Evolutionary conservation across 208 protist genomes (phyloP), one percentile per base, ranked within the genome.

Genomic region (Crithidia fasciculata): DNA sequence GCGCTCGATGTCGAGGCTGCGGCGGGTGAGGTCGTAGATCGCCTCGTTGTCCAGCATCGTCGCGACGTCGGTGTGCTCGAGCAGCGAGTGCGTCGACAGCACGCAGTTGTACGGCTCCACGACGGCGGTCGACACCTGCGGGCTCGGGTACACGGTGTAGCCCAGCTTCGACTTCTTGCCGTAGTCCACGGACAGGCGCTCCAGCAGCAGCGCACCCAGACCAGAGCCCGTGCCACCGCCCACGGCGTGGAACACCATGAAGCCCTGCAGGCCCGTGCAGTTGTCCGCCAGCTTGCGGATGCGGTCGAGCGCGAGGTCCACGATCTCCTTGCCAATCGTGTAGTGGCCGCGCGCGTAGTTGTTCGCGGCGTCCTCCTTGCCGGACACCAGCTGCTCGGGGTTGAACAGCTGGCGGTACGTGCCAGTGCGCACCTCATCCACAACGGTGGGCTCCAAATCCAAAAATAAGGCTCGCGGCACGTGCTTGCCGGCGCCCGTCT

Each of bases 301-400:
- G 61, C 89, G 79, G 77, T 99, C 98, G 47, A 99, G 87, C 45
- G 83, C 83, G 44, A 89, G 81, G 76, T 99, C 98, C 37, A 99
- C 80, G 69, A 99, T 90, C 85, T 99, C 98, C 85, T 99, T 99
- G 78, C 98, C 98, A 53, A 99, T 88, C 52, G 98, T 99, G 95
- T 99, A 99, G 84, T 99, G 98, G 76, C 98, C 99, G 73, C 97
- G 89, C 50, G 98, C 98, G 84, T 98, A 99, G 93, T 99, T 99
- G 95, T 99, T 99, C 78, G 97, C 98, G 54, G 98, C 97, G 79
- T 99, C 98, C 85, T 99, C 98, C 90, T 98, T 98, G 76, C 97
- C 98, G 60, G 90, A 91, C 81, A 99, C 98, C 56, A 99, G 78
- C 82, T 99, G 95, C 76, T 99, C 96, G 41, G 98, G 98, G 93